A percentile compares a stretch with the other conserved stretches of the same genome.
phyloP scores from a whole-genome alignment of 257 asterid genomes.

The Voacanga thouarsii region DNA sequence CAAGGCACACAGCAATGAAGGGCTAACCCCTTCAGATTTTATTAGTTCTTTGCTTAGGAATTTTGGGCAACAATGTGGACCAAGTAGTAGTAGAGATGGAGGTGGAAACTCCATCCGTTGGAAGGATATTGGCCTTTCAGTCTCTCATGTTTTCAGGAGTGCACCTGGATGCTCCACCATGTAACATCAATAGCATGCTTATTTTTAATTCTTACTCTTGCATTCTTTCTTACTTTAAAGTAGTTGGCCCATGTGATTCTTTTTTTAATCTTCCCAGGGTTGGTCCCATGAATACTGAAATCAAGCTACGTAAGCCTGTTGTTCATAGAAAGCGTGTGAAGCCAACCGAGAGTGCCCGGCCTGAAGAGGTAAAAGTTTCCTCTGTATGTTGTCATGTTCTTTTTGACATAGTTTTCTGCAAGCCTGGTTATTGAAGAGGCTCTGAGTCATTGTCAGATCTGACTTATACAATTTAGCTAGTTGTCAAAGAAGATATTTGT shows the following conservation, averaged over 20 bases:
- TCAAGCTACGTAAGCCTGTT: conserved; percentile 66
- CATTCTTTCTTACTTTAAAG: conserved; percentile 8
- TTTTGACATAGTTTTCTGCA: neutral
- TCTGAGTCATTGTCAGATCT: neutral
- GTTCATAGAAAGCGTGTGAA: conserved; percentile 55
- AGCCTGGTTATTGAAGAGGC: neutral
- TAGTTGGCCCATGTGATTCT: neutral
- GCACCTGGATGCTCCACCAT: conserved; percentile 80
- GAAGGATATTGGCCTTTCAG: conserved; percentile 65
- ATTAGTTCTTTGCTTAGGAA: conserved; percentile 63
- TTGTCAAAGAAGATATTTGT: neutral
- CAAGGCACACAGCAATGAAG: conserved; percentile 69
- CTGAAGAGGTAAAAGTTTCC: conserved; percentile 68
- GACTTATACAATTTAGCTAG: neutral
- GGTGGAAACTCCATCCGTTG: conserved; percentile 47
- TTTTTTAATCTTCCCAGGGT: conserved; percentile 44
- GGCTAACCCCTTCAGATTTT: conserved; percentile 75
- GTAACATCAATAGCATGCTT: conserved; percentile 34
- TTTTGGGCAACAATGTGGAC: conserved; percentile 54
- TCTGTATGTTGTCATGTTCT: neutral
- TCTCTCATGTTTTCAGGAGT: conserved; percentile 58
- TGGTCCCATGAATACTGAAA: conserved; percentile 89
- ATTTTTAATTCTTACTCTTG: neutral
- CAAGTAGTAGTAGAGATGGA: conserved; percentile 45
- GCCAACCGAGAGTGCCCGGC: conserved; percentile 57